A percentile compares a stretch with the other conserved stretches of the same genome.
Evolutionary conservation across 1,284 basidiomycete species (phyloP).

Genomic region (Ustilago hordei): DNA sequence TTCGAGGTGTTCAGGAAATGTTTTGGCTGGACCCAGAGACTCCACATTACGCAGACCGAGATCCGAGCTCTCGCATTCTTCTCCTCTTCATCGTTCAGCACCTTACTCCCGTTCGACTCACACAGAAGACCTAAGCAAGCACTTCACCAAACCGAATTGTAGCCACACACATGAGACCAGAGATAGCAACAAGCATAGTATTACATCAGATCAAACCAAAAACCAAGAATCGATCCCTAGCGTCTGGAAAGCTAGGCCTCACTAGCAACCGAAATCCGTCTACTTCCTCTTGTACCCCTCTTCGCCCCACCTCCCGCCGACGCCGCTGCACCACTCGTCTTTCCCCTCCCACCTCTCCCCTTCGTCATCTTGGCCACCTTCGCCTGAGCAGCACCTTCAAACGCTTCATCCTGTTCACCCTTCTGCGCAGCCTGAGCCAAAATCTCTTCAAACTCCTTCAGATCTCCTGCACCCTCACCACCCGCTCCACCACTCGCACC

Average conservation of each 20-base stretch:
- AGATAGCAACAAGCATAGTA: slow-evolving; percentile 4
- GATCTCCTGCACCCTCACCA: slow-evolving; percentile 44
- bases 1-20: no score
- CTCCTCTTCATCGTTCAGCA: neutral
- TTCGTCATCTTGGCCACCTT: slow-evolving; percentile 52
- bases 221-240: neutral
- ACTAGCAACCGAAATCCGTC: slow-evolving; percentile 38
- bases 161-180: neutral
- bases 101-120: neutral
- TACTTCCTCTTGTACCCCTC: slow-evolving; percentile 27
- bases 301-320: slow-evolving; percentile 4
- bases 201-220: neutral
- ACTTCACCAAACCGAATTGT: neutral
- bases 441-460: slow-evolving; percentile 74
- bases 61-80: neutral
- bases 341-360: slow-evolving; percentile 20
- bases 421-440: slow-evolving; percentile 84
- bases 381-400: slow-evolving; percentile 75
- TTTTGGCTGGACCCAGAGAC: slow-evolving; percentile 5
- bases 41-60: neutral
- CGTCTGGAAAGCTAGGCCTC: slow-evolving; percentile 14
- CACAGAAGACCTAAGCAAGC: no score
- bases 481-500: slow-evolving; percentile 13
- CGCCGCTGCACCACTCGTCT: slow-evolving; percentile 19
- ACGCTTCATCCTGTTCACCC: slow-evolving; percentile 88